phyloP scores from a whole-genome alignment of 1,284 basidiomycete species.

The Mycosarcoma mackinlayi region DNA sequence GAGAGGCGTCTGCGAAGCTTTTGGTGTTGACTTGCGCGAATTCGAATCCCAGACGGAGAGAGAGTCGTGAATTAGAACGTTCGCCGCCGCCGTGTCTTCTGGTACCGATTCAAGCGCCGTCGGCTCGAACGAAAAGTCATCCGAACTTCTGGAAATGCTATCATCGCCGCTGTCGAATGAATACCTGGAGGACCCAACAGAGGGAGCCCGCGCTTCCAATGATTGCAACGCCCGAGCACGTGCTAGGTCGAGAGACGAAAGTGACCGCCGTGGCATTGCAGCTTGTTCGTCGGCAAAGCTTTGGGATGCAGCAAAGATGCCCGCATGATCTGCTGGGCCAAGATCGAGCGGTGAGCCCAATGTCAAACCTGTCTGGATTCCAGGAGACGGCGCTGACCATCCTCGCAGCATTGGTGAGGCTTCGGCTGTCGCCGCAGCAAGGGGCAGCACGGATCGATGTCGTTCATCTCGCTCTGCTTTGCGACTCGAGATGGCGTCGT shows the following conservation, averaged over 20 bases:
- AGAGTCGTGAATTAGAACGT: conserved; percentile 2
- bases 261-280: conserved; percentile 20
- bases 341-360: conserved; percentile 45
- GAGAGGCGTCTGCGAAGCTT: conserved; percentile 20
- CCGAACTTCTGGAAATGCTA: conserved; percentile 15
- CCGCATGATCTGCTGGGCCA: conserved; percentile 22
- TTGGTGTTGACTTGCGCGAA: conserved; percentile 31
- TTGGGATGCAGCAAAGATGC: conserved; percentile 31
- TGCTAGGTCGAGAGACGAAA: conserved; percentile 40
- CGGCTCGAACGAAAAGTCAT: conserved; percentile 44
- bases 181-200: conserved; percentile 7
- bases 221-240: conserved; percentile 34
- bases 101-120: conserved; percentile 42
- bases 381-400: not conserved
- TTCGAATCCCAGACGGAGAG: conserved; percentile 20
- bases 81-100: conserved; percentile 16
- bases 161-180: conserved; percentile 32
- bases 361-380: conserved; percentile 10
- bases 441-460: conserved; percentile 14
- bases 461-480: conserved; percentile 31
- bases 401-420: not conserved
- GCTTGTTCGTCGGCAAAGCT: conserved; percentile 12
- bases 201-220: conserved; percentile 22
- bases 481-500: conserved; percentile 49
- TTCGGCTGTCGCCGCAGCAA: not conserved